Percentiles rank a stretch among this genome's conserved stretches.
phyloP scores from a whole-genome alignment of 495 filamentous ascomycete species.

The Jackrogersella minutella region DNA sequence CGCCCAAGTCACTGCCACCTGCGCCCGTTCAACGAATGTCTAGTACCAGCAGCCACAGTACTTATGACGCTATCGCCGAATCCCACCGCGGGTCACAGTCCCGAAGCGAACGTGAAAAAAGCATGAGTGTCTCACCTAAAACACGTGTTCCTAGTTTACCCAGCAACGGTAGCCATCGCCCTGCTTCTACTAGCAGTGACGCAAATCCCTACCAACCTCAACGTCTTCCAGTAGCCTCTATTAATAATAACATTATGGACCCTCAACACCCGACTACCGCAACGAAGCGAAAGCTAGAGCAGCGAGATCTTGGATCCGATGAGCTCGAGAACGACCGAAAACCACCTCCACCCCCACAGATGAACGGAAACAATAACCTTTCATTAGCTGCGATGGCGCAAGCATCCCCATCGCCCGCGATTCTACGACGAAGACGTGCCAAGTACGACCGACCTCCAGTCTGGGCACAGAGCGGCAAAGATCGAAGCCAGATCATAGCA shows the following conservation, averaged over 20 bases:
- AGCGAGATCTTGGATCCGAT: constrained; percentile 55
- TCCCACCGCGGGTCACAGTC: constrained; percentile 49
- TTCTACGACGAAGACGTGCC: constrained; percentile 49
- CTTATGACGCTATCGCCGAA: constrained; percentile 51
- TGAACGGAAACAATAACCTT: constrained; percentile 50
- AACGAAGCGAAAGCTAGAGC: constrained; percentile 63
- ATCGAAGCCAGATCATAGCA: constrained; percentile 32
- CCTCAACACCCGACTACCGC: constrained; percentile 49
- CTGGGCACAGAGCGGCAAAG: constrained; percentile 52
- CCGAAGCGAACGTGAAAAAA: constrained; percentile 64
- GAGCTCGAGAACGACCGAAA: constrained; percentile 54
- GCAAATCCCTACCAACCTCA: constrained; percentile 50
- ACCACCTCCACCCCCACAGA: constrained; percentile 53
- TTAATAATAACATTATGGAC: constrained; percentile 41
- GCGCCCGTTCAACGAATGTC: constrained; percentile 57
- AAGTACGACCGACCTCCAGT: constrained; percentile 50
- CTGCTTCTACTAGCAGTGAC: constrained; percentile 50
- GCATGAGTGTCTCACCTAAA: constrained; percentile 71
- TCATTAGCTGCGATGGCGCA: constrained; percentile 29
- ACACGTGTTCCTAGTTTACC: constrained; percentile 64
- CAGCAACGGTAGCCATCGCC: constrained; percentile 52
- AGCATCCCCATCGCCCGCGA: constrained; percentile 41
- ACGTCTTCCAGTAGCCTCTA: constrained; percentile 42
- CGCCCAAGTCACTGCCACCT: constrained; percentile 47
- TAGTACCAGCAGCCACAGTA: constrained; percentile 50